These are phyloP conservation scores for Backusella morwellensis DNA, from an alignment of 192 early-diverging fungal genomes.

Conservation along the genomic window DNA sequence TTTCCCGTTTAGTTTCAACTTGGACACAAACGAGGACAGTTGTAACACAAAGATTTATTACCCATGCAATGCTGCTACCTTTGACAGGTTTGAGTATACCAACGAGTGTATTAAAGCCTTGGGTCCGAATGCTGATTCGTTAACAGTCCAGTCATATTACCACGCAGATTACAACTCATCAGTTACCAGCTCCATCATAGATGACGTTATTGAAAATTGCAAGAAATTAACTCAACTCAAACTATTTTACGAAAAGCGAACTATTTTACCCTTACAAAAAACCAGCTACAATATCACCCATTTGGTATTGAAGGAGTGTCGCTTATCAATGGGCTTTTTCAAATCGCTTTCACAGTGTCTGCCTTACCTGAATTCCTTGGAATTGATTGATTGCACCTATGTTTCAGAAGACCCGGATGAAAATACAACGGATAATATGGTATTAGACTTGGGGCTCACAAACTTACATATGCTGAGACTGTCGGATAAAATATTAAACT, in stretches of 20 bases:
- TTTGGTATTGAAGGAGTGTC: background rate
- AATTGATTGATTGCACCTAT: background rate
- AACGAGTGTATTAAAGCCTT: background rate
- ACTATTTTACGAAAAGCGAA: background rate
- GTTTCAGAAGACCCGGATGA: background rate
- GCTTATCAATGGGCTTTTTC: background rate
- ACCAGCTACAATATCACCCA: background rate
- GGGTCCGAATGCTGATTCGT: background rate
- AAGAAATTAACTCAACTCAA: background rate
- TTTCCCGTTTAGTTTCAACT: background rate
- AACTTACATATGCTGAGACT: background rate
- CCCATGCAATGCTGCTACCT: background rate
- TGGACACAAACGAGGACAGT: background rate
- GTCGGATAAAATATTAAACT: background rate
- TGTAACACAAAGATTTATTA: background rate
- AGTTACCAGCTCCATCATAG: background rate
- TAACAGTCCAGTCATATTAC: background rate
- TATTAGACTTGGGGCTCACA: background rate
- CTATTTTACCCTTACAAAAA: background rate
- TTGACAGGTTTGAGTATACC: background rate
- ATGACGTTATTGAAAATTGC: background rate
- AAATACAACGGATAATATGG: background rate
- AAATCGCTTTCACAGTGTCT: background rate
- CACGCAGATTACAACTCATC: background rate
- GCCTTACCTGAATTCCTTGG: background rate